Conservation (phyloP, 2,329 filamentous ascomycete genomes). For the Fusarium odoratissimum region DNA sequence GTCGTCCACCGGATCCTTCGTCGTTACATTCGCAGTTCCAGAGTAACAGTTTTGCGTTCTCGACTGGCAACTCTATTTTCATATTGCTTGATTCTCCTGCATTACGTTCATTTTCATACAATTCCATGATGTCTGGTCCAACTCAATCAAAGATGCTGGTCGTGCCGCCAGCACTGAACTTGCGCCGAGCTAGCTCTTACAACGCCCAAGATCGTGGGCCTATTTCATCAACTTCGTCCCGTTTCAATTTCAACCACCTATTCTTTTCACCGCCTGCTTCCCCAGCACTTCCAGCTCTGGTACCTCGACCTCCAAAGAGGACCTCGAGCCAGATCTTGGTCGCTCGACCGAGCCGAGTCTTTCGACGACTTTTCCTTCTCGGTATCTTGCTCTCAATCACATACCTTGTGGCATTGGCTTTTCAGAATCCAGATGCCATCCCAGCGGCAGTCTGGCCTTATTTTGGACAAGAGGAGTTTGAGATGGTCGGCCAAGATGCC, state of each 20-base stretch:
- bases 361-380: slow-evolving; percentile 67
- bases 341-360: slow-evolving; percentile 66
- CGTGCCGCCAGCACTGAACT: slow-evolving; percentile 67
- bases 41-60: slow-evolving; percentile 39
- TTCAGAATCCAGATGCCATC: slow-evolving; percentile 46
- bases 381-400: slow-evolving; percentile 61
- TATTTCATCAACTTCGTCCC: slow-evolving; percentile 69
- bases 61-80: slow-evolving; percentile 30
- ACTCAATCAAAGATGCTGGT: slow-evolving; percentile 64
- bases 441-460: slow-evolving; percentile 53
- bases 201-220: slow-evolving; percentile 64
- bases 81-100: slow-evolving; percentile 24
- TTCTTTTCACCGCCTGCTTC: slow-evolving; percentile 76
- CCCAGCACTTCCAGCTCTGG: slow-evolving; percentile 75
- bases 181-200: slow-evolving; percentile 69
- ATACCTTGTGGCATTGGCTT: slow-evolving; percentile 56
- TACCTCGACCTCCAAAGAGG: slow-evolving; percentile 71
- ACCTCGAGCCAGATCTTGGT: slow-evolving; percentile 60
- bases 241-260: slow-evolving; percentile 75
- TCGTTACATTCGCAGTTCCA: neutral
- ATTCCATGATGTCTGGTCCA: slow-evolving; percentile 54
- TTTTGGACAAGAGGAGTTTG: slow-evolving; percentile 64
- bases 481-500: slow-evolving; percentile 73
- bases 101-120: neutral
- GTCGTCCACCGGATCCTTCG: slow-evolving; percentile 6